These are phyloP conservation scores for Epichloe uncinata DNA, from an alignment of 2,329 filamentous ascomycete genomes.

Conservation along the genomic window DNA sequence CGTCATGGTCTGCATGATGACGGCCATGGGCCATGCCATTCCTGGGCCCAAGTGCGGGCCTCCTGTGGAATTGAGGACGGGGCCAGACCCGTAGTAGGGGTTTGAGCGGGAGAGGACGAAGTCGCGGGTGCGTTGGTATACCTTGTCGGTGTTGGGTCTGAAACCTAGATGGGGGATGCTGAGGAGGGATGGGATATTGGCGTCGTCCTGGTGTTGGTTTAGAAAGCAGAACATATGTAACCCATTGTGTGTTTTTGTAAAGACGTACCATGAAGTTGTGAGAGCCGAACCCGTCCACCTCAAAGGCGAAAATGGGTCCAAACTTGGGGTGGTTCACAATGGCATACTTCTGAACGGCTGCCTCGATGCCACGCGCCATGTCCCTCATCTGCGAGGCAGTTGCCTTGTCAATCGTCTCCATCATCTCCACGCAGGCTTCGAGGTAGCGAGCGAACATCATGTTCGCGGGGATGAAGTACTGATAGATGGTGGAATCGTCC, in stretches of 20 bases:
- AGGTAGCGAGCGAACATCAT: slow-evolving; percentile 66
- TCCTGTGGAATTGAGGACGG: slow-evolving; percentile 36
- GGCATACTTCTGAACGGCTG: slow-evolving; percentile 57
- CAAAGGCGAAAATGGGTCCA: slow-evolving; percentile 54
- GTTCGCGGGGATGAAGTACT: slow-evolving; percentile 82
- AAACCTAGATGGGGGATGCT: slow-evolving; percentile 47
- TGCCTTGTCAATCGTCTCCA: slow-evolving; percentile 31
- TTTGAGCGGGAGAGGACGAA: slow-evolving; percentile 62
- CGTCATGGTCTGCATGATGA: slow-evolving; percentile 69
- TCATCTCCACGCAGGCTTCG: slow-evolving; percentile 31
- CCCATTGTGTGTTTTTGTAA: not conserved
- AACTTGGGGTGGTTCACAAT: slow-evolving; percentile 48
- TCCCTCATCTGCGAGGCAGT: slow-evolving; percentile 44
- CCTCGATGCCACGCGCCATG: slow-evolving; percentile 42
- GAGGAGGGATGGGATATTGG: slow-evolving; percentile 50
- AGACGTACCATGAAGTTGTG: slow-evolving; percentile 39
- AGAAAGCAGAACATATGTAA: not conserved
- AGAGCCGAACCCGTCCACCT: slow-evolving; percentile 55
- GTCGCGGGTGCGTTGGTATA: slow-evolving; percentile 62
- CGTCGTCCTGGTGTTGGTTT: slow-evolving; percentile 32
- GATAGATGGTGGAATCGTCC: slow-evolving; percentile 75
- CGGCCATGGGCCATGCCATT: slow-evolving; percentile 79
- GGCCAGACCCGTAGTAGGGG: slow-evolving; percentile 53
- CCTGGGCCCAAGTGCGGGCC: slow-evolving; percentile 45
- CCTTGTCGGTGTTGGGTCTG: slow-evolving; percentile 38